These are phyloP conservation scores for Physaria fendleri DNA, from an alignment of 345 rosid genomes.

Conservation along the genomic window DNA sequence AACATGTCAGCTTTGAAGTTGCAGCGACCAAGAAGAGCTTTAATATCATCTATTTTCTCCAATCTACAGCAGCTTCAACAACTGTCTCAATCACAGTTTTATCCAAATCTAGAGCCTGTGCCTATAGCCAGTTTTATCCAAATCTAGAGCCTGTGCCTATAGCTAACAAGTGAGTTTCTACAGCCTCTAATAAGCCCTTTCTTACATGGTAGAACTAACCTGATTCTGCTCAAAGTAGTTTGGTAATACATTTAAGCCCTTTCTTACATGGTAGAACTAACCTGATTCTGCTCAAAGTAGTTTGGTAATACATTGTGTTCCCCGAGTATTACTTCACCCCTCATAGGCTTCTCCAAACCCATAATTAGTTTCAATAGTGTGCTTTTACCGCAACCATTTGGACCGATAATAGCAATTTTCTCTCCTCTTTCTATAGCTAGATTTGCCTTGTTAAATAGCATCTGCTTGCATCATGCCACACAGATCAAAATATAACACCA, in stretches of 20 bases:
- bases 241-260: constrained; percentile 52
- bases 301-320: constrained; percentile 88
- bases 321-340: constrained; percentile 63
- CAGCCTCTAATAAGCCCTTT: not conserved
- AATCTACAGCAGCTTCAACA: constrained; percentile 77
- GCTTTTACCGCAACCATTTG: constrained; percentile 95
- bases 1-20: constrained; percentile 90
- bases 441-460: constrained; percentile 55
- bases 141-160: constrained; percentile 85
- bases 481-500: constrained; percentile 4
- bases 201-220: constrained; percentile 31
- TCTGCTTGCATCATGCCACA: constrained; percentile 32
- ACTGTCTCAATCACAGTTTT: constrained; percentile 79
- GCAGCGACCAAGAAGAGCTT: constrained; percentile 96
- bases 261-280: constrained; percentile 9
- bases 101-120: constrained; percentile 78
- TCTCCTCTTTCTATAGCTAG: constrained; percentile 70
- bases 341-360: constrained; percentile 59
- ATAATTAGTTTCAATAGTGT: constrained; percentile 74
- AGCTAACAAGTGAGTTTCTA: not conserved
- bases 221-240: constrained; percentile 96
- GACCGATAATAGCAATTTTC: constrained; percentile 80
- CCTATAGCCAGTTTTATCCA: constrained; percentile 67
- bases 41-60: constrained; percentile 84
- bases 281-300: constrained; percentile 97